Evolutionary conservation across 2,329 filamentous ascomycete genomes (phyloP).

Genomic region (Piedraia hortae): DNA sequence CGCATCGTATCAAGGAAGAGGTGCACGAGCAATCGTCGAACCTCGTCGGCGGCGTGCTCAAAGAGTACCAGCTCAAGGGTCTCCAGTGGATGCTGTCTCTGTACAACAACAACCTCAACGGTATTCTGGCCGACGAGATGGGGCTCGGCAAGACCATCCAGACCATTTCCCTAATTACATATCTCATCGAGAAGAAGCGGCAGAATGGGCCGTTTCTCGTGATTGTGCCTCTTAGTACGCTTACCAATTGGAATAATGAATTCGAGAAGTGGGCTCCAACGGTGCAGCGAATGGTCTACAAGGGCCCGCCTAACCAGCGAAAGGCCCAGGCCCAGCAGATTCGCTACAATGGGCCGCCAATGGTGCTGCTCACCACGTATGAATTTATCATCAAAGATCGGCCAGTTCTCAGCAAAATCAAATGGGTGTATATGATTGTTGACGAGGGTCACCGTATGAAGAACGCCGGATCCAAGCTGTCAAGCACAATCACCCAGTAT

Average conservation of each 20-base stretch:
- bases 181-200: slow-evolving; percentile 85
- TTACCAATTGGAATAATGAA: slow-evolving; percentile 96
- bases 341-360: slow-evolving; percentile 79
- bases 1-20: slow-evolving; percentile 84
- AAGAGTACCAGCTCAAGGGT: slow-evolving; percentile 97
- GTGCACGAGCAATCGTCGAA: slow-evolving; percentile 60
- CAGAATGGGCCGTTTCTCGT: slow-evolving; percentile 83
- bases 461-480: slow-evolving; percentile 88
- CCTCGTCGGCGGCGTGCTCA: slow-evolving; percentile 71
- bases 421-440: slow-evolving; percentile 99
- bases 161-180: slow-evolving; percentile 90
- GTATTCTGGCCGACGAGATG: slow-evolving; percentile 97
- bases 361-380: slow-evolving; percentile 89
- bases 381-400: slow-evolving; percentile 99
- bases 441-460: slow-evolving; percentile 99
- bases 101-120: slow-evolving; percentile 99
- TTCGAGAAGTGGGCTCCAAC: slow-evolving; percentile 97
- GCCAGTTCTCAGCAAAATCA: slow-evolving; percentile 85
- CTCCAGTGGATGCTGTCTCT: slow-evolving; percentile 98
- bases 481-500: slow-evolving; percentile 79
- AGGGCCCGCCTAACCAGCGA: slow-evolving; percentile 66
- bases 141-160: slow-evolving; percentile 98
- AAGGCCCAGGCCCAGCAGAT: slow-evolving; percentile 86
- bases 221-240: slow-evolving; percentile 83
- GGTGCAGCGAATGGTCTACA: slow-evolving; percentile 74